Evolutionary conservation across 176 grass and related monocot genomes (phyloP).

Genomic region (Oryza brachyantha): DNA sequence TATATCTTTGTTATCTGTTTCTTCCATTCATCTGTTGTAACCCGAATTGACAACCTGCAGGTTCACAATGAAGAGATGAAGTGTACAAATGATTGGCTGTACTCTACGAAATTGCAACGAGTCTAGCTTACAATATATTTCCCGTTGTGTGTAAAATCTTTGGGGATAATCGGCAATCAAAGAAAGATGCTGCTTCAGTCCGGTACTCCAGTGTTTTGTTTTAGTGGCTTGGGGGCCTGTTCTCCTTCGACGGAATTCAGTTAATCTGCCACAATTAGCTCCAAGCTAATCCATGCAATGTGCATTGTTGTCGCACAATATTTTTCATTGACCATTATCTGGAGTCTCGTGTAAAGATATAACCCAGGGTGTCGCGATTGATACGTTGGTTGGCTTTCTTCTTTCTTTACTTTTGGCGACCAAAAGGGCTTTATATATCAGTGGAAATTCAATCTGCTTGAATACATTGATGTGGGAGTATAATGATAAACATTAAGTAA

Average conservation of each 20-base stretch:
- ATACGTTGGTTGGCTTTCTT: background rate
- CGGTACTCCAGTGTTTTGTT: conserved; percentile 20
- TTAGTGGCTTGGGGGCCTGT: conserved; percentile 21
- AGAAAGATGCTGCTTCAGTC: conserved; percentile 25
- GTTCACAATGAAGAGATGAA: conserved; percentile 24
- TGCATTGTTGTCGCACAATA: conserved; percentile 35
- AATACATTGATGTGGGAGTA: too few relatives aligned
- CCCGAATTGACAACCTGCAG: conserved; percentile 13
- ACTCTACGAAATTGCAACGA: background rate
- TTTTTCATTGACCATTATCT: conserved; percentile 37
- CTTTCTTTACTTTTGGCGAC: background rate
- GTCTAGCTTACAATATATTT: conserved; percentile 34
- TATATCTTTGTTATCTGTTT: background rate
- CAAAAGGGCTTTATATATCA: background rate
- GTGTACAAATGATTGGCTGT: conserved; percentile 41
- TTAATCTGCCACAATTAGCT: conserved; percentile 25
- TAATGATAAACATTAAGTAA: too few relatives aligned
- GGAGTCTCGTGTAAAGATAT: conserved; percentile 2
- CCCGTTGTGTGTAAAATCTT: conserved; percentile 46
- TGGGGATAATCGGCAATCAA: conserved; percentile 15
- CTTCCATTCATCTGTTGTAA: background rate
- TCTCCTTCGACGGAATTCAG: conserved; percentile 17
- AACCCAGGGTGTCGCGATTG: background rate
- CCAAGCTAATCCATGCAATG: conserved; percentile 13
- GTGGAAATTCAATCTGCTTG: background rate